These are phyloP conservation scores for Epichloe coenophiala DNA, from an alignment of 2,329 filamentous ascomycete species.

Conservation along the genomic window DNA sequence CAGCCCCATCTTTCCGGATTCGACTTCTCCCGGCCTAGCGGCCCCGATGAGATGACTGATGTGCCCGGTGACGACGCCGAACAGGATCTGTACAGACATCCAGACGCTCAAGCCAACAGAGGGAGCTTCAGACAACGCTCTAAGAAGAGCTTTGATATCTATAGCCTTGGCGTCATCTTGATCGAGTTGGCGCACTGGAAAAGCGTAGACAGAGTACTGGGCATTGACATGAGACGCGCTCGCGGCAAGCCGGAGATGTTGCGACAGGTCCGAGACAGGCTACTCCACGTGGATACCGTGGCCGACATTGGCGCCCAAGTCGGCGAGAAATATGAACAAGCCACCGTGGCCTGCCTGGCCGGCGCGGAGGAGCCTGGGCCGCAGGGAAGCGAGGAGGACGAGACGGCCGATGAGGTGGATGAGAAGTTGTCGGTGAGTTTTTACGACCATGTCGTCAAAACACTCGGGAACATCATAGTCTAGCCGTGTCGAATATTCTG, in stretches of 20 bases:
- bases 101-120: constrained; percentile 24
- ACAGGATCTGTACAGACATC: constrained; percentile 38
- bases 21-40: constrained; percentile 38
- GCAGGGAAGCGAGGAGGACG: constrained; percentile 23
- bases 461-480: constrained; percentile 23
- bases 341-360: constrained; percentile 22
- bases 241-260: constrained; percentile 24
- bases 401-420: constrained; percentile 26
- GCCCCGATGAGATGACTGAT: constrained; percentile 36
- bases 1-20: constrained; percentile 37
- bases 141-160: constrained; percentile 38
- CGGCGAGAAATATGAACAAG: constrained; percentile 26
- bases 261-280: constrained; percentile 19
- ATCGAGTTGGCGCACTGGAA: constrained; percentile 41
- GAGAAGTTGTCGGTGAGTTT: constrained; percentile 26
- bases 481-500: constrained; percentile 6
- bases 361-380: constrained; percentile 25
- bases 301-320: constrained; percentile 23
- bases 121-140: constrained; percentile 21
- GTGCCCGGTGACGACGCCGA: constrained; percentile 29
- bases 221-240: constrained; percentile 21
- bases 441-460: constrained; percentile 32
- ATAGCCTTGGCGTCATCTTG: constrained; percentile 37
- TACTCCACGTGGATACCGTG: constrained; percentile 18
- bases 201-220: constrained; percentile 29